A percentile compares a stretch with the other conserved stretches of the same genome.
Conservation (phyloP, 331 rosid genomes). For the Acacia pycnantha region DNA sequence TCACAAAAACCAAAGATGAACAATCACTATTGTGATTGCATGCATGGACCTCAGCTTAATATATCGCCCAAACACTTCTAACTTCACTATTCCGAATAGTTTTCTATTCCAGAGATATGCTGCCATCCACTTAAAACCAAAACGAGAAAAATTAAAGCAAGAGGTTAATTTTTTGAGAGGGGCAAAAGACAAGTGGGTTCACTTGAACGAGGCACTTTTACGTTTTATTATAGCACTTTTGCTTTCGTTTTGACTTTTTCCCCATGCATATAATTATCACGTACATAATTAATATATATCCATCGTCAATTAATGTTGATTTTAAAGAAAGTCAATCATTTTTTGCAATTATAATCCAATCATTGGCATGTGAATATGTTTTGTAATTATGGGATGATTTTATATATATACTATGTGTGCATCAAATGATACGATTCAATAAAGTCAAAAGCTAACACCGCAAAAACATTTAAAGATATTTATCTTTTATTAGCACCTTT, state of each 20-base stretch:
- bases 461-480: background rate
- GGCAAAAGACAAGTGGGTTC: slow-evolving; percentile 32
- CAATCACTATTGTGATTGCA: background rate
- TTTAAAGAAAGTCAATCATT: slow-evolving; percentile 20
- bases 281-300: slow-evolving; percentile 19
- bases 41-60: background rate
- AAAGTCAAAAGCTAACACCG: background rate
- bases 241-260: slow-evolving; percentile 36
- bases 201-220: slow-evolving; percentile 23
- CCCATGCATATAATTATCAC: background rate
- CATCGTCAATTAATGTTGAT: background rate
- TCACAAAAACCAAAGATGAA: background rate
- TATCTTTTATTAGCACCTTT: background rate
- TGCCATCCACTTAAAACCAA: slow-evolving; percentile 13
- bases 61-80: background rate
- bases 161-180: background rate
- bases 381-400: background rate
- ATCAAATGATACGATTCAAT: background rate
- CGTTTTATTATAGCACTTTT: slow-evolving; percentile 21
- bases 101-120: slow-evolving; percentile 1
- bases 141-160: background rate
- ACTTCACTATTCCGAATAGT: slow-evolving; percentile 19
- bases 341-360: slow-evolving; percentile 15
- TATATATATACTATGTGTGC: background rate
- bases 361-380: slow-evolving; percentile 15